phyloP scores from a whole-genome alignment of 164 flowering plant species.

The Sedum album region DNA sequence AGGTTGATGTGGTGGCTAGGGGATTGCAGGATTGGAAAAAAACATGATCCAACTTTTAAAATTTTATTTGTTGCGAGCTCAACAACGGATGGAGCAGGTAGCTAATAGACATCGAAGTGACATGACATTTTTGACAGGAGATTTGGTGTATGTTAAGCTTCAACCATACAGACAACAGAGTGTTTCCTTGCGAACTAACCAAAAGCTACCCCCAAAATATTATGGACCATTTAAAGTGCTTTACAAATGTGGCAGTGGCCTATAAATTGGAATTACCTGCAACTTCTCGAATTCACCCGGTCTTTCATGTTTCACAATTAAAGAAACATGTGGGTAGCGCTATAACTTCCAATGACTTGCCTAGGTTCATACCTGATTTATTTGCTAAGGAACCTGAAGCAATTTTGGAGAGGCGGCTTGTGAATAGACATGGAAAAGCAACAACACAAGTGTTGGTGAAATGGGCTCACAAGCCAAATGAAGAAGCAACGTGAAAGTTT shows the following conservation, averaged over 20 bases:
- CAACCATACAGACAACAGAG: not conserved
- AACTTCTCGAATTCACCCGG: not conserved
- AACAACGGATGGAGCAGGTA: not conserved
- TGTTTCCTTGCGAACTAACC: not conserved
- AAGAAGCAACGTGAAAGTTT: no score
- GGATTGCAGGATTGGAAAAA: not conserved
- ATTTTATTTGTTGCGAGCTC: not conserved
- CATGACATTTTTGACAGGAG: not conserved
- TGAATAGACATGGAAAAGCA: no score
- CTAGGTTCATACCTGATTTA: no score
- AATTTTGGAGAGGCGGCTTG: no score
- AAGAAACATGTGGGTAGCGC: no score
- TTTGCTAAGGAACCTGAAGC: no score
- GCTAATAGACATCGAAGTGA: not conserved
- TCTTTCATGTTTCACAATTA: not conserved
- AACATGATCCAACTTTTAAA: not conserved
- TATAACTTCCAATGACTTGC: no score
- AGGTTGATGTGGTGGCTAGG: no score
- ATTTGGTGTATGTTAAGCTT: not conserved
- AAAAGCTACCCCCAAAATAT: not conserved
- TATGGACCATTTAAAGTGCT: not conserved
- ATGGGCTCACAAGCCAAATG: no score
- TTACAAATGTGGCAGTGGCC: not conserved
- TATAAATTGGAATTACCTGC: not conserved
- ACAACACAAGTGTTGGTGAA: no score